Conservation (phyloP, 2,329 filamentous ascomycete genomes). For the Acephala macrosclerotiorum region DNA sequence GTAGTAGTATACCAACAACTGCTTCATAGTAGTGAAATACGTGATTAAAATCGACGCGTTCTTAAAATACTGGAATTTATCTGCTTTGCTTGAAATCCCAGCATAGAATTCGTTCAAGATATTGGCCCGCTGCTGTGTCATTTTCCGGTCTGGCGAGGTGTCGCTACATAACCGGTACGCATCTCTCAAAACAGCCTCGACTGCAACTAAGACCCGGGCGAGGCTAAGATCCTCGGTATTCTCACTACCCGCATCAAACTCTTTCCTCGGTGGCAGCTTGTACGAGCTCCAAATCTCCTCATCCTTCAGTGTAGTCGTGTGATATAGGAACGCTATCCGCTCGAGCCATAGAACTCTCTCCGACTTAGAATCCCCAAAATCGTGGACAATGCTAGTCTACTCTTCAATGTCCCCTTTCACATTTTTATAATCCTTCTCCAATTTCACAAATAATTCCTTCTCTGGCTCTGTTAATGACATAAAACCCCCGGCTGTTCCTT, state of each 20-base stretch:
- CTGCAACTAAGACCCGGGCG: slow-evolving; percentile 22
- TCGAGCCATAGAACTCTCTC: too few species aligned
- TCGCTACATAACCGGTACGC: slow-evolving; percentile 24
- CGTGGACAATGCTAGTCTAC: too few species aligned
- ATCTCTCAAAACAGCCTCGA: slow-evolving; percentile 25
- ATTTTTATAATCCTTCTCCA: too few species aligned
- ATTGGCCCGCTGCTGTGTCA: slow-evolving; percentile 27
- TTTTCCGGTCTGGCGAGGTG: slow-evolving; percentile 24
- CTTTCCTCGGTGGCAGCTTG: slow-evolving; percentile 26
- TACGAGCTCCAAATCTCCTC: slow-evolving; percentile 26
- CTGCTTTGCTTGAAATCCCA: slow-evolving; percentile 6
- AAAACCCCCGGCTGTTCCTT: neutral
- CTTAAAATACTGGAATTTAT: slow-evolving; percentile 23
- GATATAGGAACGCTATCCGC: too few species aligned
- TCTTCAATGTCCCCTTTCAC: too few species aligned
- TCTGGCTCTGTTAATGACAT: slow-evolving; percentile 11
- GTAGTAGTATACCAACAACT: too few species aligned
- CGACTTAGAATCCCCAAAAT: too few species aligned
- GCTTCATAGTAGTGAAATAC: too few species aligned
- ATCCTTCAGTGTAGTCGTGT: too few species aligned
- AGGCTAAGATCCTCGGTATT: slow-evolving; percentile 21
- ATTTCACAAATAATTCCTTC: slow-evolving; percentile 21
- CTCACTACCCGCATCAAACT: slow-evolving; percentile 16
- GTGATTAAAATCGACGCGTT: too few species aligned
- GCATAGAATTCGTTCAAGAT: slow-evolving; percentile 28